phyloP scores from a whole-genome alignment of 2,329 filamentous ascomycete genomes.

The Pseudogymnoascus sp. region DNA sequence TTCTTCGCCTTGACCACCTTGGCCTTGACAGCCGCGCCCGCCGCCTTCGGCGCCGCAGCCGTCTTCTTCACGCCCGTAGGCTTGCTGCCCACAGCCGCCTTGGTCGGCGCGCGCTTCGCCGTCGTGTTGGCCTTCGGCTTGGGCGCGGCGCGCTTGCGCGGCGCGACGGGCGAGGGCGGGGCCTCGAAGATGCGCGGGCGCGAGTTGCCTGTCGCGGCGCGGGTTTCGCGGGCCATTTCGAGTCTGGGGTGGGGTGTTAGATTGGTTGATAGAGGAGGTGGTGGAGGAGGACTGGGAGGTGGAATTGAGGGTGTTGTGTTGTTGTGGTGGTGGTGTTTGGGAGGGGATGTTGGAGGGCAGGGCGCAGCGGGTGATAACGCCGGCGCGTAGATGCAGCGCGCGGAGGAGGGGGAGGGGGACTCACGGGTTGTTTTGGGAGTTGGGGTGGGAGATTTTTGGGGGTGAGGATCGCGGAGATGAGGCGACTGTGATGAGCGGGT shows the following conservation, averaged over 20 bases:
- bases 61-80: not conserved
- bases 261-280: not conserved
- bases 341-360: not conserved
- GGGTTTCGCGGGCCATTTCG: constrained; percentile 11
- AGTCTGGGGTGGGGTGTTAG: not conserved
- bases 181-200: constrained; percentile 9
- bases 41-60: not conserved
- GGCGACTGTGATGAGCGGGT: not conserved
- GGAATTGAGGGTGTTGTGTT: not conserved
- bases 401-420: not conserved
- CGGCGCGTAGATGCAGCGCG: not conserved
- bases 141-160: not conserved
- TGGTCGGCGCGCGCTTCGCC: not conserved
- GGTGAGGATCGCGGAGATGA: not conserved
- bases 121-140: constrained; percentile 1
- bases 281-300: not conserved
- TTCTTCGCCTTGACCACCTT: not conserved
- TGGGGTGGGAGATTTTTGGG: not conserved
- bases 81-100: constrained; percentile 11
- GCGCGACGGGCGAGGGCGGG: not conserved
- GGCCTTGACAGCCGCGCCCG: not conserved
- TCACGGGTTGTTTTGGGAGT: not conserved
- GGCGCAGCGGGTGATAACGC: not conserved
- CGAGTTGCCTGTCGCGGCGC: constrained; percentile 11
- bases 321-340: not conserved